Base-by-base conservation (phyloP, 140 eudicot species). In the Anethum foeniculum region DNA sequence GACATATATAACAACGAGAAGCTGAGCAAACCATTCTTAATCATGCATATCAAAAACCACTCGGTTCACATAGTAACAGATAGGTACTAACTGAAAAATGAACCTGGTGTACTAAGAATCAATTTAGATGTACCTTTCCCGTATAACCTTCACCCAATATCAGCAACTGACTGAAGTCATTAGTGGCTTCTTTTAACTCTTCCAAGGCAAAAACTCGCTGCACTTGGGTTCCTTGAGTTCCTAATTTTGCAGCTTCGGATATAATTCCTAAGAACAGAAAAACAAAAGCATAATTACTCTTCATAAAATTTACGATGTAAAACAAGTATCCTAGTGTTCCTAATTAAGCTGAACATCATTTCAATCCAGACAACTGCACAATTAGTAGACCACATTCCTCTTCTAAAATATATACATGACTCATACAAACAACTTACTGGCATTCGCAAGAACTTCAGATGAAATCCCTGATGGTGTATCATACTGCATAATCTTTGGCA, bases 211-310 rank as follows among this genome's bases (percentile, higher is more conserved):
- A 67, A 5, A 67, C 74, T 16, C 43, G 74, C 16, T 67, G 74
- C 74, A 67, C 3, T 67, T 67, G 74, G 44, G 74, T 32, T 28
- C 74, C 74, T 67, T 67, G 74, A 28, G 74, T 67, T 67, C 74
- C 74, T 67, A 67, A 32, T 15, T 67, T 67, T 30, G 74, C 74
- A 32, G 43, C 91, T 85, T 92, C 90, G 32, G 93, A 89, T 83
- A 91, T 92, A 52, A 90, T 84, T 83, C 97, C 97, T 67, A 2
- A 13, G 13, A n/a, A 32, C 7, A 32, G 21, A 62, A 62, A 60
- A 25, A 67, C 10, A 67, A 67, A 30, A 67, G 43, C 43, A 30
- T 3, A 67, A 30, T 67, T 16, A 13, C 21, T 65, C 72, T 27
- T 65, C 72, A 14, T 14, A 32, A 10, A 4, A 13, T 67, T 32